Evolutionary conservation across 192 early-diverging fungal genomes (phyloP).

Genomic region (Radiomyces spectabilis): DNA sequence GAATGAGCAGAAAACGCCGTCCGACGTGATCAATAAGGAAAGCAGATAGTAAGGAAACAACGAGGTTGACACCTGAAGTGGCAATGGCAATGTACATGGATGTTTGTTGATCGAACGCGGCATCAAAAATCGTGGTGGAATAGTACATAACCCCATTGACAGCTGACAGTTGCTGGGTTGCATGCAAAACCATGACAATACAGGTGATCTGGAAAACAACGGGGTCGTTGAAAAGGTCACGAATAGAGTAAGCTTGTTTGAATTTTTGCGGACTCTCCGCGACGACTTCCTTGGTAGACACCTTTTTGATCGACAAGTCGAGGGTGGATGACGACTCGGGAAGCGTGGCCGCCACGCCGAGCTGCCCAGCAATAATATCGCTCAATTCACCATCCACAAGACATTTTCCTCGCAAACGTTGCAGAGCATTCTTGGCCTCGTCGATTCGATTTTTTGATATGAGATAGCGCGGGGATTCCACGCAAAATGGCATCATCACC

Average conservation of each 20-base stretch:
- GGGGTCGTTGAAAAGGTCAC: slow-evolving; percentile 48
- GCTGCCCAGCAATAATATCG: slow-evolving; percentile 45
- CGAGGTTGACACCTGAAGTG: slow-evolving; percentile 46
- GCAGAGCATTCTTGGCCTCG: slow-evolving; percentile 48
- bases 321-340: slow-evolving; percentile 1
- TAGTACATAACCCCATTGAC: slow-evolving; percentile 86
- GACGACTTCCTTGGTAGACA: not conserved
- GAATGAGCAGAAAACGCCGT: slow-evolving; percentile 55
- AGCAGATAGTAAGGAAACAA: slow-evolving; percentile 53
- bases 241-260: slow-evolving; percentile 33
- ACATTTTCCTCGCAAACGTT: slow-evolving; percentile 41
- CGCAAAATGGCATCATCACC: slow-evolving; percentile 57
- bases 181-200: slow-evolving; percentile 57
- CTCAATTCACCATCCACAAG: slow-evolving; percentile 54
- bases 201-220: slow-evolving; percentile 55
- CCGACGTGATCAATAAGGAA: slow-evolving; percentile 56
- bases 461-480: slow-evolving; percentile 74
- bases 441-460: slow-evolving; percentile 53
- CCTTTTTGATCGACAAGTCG: not conserved
- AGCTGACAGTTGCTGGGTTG: slow-evolving; percentile 74
- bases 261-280: not conserved
- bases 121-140: slow-evolving; percentile 70
- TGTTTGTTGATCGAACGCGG: slow-evolving; percentile 45
- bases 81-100: slow-evolving; percentile 58
- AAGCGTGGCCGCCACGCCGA: not conserved